Conservation (phyloP, 768 basidiomycete genomes). For the Psilocybe cubensis region DNA sequence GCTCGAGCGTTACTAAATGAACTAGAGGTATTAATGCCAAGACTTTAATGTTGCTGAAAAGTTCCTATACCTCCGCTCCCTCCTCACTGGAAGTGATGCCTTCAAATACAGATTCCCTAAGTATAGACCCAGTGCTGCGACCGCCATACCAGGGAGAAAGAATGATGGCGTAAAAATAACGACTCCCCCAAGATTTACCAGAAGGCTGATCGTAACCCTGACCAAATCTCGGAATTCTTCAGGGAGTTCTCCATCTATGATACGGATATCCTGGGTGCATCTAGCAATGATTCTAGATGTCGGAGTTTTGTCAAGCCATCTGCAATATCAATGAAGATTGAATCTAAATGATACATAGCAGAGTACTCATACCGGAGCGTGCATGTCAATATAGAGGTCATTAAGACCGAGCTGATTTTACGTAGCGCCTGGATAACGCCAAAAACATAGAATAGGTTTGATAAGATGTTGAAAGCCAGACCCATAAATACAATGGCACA, state of each 20-base stretch:
- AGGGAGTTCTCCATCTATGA: constrained; percentile 49
- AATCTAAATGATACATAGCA: background rate
- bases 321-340: background rate
- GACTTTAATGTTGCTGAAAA: no score
- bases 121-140: constrained; percentile 43
- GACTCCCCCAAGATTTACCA: constrained; percentile 45
- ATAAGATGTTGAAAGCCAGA: background rate
- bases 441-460: constrained; percentile 8
- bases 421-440: constrained; percentile 42
- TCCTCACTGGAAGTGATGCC: constrained; percentile 46
- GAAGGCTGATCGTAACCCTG: constrained; percentile 32
- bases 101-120: constrained; percentile 45
- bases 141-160: constrained; percentile 41
- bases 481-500: constrained; percentile 1
- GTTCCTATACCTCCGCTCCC: constrained; percentile 43
- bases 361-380: constrained; percentile 15
- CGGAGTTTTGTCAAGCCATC: constrained; percentile 25
- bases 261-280: constrained; percentile 29
- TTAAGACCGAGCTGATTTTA: constrained; percentile 13
- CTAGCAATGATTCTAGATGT: constrained; percentile 19
- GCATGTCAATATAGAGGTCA: constrained; percentile 17
- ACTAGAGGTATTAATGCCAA: background rate
- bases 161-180: constrained; percentile 45
- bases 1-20: constrained; percentile 21
- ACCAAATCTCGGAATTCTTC: constrained; percentile 30